Conservation (phyloP, 768 basidiomycete genomes). For the Collybia mongolica region DNA sequence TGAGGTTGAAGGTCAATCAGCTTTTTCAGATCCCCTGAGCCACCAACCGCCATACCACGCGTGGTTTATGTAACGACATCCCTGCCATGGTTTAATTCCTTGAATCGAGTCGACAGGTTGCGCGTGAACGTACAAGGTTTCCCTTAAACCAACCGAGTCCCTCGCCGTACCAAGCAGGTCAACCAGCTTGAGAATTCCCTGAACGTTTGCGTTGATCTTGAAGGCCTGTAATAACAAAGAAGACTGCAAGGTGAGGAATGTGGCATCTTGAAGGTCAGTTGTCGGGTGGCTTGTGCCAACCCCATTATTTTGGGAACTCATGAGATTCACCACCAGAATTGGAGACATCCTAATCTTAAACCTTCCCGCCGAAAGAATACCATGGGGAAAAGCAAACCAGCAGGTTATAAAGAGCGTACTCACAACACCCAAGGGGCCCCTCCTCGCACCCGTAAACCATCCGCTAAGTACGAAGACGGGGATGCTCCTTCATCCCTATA, state of each 20-base stretch:
- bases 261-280: conserved; percentile 50
- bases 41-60: conserved; percentile 90
- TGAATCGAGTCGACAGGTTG: too few species aligned
- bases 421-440: too few species aligned
- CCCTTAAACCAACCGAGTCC: conserved; percentile 78
- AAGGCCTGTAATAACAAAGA: conserved; percentile 91
- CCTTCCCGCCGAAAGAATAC: too few species aligned
- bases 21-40: conserved; percentile 90
- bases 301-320: conserved; percentile 60
- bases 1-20: conserved; percentile 68
- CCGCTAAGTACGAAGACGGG: too few species aligned
- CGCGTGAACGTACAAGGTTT: conserved; percentile 67
- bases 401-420: too few species aligned
- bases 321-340: conserved; percentile 10
- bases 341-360: too few species aligned
- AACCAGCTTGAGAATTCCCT: conserved; percentile 92
- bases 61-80: conserved; percentile 95
- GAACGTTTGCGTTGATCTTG: conserved; percentile 98
- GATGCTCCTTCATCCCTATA: too few species aligned
- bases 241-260: conserved; percentile 73
- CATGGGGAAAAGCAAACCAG: too few species aligned
- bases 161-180: conserved; percentile 87
- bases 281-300: conserved; percentile 39
- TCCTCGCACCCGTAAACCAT: too few species aligned
- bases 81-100: conserved; percentile 34